These are phyloP conservation scores for Elsinoe arachidis DNA, from an alignment of 2,329 filamentous ascomycete species.

Conservation along the genomic window DNA sequence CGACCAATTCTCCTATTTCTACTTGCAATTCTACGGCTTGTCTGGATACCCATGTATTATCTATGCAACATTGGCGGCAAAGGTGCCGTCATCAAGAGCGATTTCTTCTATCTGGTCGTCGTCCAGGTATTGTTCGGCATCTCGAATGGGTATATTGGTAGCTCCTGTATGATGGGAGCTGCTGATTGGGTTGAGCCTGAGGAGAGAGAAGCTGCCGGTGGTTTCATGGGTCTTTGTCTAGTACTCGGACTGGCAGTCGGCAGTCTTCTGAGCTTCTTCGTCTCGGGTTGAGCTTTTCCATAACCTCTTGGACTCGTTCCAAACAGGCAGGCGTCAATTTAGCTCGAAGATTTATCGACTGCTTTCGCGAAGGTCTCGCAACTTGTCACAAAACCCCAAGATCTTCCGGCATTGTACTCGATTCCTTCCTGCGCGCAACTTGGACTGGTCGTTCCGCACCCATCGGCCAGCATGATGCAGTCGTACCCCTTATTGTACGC, in stretches of 20 bases:
- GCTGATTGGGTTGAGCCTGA: constrained; percentile 70
- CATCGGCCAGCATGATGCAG: constrained; percentile 48
- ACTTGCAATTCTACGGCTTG: constrained; percentile 54
- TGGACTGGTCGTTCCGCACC: constrained; percentile 44
- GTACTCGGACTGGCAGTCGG: constrained; percentile 73
- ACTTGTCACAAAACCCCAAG: constrained; percentile 26
- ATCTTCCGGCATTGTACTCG: constrained; percentile 29
- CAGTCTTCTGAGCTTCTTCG: constrained; percentile 81
- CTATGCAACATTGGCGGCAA: constrained; percentile 78
- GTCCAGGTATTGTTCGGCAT: constrained; percentile 79
- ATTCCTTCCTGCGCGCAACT: constrained; percentile 28
- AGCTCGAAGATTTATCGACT: constrained; percentile 15
- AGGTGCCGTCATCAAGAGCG: constrained; percentile 66
- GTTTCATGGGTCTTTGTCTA: constrained; percentile 89
- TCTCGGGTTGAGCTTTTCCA: constrained; percentile 33
- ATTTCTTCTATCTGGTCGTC: constrained; percentile 76
- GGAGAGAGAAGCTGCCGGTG: constrained; percentile 80
- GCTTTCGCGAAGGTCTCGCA: constrained; percentile 25
- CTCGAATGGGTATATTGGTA: constrained; percentile 79
- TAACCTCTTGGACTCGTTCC: background rate
- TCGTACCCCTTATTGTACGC: constrained; percentile 49
- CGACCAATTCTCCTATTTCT: constrained; percentile 60
- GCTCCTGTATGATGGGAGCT: constrained; percentile 85
- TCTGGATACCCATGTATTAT: constrained; percentile 75
- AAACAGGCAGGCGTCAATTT: no score